Percentiles rank a stretch among this genome's conserved stretches.
Evolutionary conservation across 306 rosid species (phyloP).

Genomic region (Sophora flavescens): DNA sequence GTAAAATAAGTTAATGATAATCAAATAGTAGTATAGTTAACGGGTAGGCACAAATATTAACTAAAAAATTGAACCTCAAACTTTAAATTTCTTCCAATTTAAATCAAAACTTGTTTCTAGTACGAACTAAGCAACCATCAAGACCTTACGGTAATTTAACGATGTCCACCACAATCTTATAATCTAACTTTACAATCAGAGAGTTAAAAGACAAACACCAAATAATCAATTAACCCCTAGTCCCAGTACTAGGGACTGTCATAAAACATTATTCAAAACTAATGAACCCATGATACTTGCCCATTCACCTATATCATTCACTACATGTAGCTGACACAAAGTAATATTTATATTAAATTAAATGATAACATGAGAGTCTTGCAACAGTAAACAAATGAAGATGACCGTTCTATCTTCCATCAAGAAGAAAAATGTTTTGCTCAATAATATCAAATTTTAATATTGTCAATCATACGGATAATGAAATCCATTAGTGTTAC

Average conservation of each 20-base stretch:
- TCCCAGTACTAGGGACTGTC: background rate
- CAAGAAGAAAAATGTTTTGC: constrained; percentile 5
- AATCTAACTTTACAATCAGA: background rate
- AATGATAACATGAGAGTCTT: constrained; percentile 6
- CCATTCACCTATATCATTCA: constrained; percentile 30
- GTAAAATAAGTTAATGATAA: background rate
- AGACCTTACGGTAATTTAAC: constrained; percentile 26
- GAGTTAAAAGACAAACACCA: constrained; percentile 10
- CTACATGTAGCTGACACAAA: constrained; percentile 19
- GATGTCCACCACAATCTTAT: constrained; percentile 8
- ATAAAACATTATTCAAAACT: constrained; percentile 37
- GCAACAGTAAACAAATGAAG: constrained; percentile 14
- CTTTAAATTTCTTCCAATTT: constrained; percentile 2
- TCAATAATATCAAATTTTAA: background rate
- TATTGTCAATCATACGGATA: constrained; percentile 15
- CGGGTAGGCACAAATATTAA: background rate
- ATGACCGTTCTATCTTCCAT: constrained; percentile 9
- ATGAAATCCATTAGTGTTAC: background rate
- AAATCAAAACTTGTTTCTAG: constrained; percentile 20
- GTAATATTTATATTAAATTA: constrained; percentile 22
- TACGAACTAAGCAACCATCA: constrained; percentile 17
- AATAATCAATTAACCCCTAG: constrained; percentile 24
- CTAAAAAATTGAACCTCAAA: constrained; percentile 4
- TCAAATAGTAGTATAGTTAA: background rate
- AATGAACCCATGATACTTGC: constrained; percentile 17